Evolutionary conservation across 2,329 filamentous ascomycete genomes (phyloP).

Genomic region (Penicillium expansum): DNA sequence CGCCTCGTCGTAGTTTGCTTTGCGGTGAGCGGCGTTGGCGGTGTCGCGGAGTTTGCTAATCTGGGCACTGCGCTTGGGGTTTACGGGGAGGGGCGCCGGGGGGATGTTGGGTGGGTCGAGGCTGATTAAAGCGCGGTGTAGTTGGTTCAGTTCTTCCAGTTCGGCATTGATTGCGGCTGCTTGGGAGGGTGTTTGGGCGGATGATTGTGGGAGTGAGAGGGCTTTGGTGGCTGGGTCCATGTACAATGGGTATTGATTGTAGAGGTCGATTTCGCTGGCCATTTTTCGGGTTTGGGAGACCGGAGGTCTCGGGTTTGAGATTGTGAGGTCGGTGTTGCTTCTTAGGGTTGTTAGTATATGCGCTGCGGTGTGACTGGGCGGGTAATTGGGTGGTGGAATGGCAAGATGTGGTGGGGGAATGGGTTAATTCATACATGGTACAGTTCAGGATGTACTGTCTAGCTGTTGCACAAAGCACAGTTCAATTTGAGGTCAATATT

Average conservation of each 20-base stretch:
- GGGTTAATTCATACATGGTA: not conserved
- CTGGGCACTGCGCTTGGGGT: constrained; percentile 84
- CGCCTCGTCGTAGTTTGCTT: constrained; percentile 70
- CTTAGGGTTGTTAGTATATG: constrained; percentile 7
- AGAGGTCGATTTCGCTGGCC: constrained; percentile 46
- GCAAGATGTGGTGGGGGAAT: not conserved
- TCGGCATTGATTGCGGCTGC: constrained; percentile 59
- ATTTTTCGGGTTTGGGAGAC: constrained; percentile 19
- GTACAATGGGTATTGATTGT: constrained; percentile 75
- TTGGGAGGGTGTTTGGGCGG: constrained; percentile 42
- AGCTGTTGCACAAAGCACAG: not conserved
- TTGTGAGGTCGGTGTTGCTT: not conserved
- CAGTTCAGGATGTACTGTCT: not conserved
- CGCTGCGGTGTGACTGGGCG: not conserved
- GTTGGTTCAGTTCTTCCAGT: constrained; percentile 70
- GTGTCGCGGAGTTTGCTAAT: constrained; percentile 88
- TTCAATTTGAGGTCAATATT: not conserved
- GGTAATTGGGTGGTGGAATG: not conserved
- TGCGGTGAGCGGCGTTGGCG: constrained; percentile 80
- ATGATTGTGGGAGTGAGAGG: constrained; percentile 53
- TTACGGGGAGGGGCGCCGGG: constrained; percentile 83
- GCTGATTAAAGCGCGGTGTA: constrained; percentile 69
- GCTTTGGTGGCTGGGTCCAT: constrained; percentile 81
- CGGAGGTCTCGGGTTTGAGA: not conserved
- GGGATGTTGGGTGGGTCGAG: constrained; percentile 67